Evolutionary conservation across 2,329 filamentous ascomycete genomes (phyloP).

Genomic region (Berkeleyomyces basicola): DNA sequence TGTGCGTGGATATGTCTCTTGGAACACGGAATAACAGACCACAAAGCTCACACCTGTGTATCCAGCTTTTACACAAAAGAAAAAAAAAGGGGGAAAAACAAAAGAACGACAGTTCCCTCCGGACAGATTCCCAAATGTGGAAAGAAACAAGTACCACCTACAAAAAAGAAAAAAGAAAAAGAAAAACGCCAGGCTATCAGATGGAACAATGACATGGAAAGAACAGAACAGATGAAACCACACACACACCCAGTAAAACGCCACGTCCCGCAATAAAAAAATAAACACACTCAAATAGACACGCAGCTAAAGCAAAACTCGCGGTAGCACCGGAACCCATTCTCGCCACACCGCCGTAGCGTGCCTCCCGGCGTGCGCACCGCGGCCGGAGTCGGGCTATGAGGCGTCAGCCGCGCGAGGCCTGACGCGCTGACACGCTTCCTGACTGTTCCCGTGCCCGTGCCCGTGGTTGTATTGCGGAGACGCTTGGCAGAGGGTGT

Average conservation of each 20-base stretch:
- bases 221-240: neutral
- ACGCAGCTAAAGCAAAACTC: slow-evolving; percentile 46
- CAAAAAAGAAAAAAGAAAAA: neutral
- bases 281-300: slow-evolving; percentile 14
- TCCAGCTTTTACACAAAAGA: neutral
- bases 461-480: neutral
- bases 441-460: neutral
- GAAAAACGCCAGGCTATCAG: neutral
- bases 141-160: neutral
- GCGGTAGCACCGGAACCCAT: slow-evolving; percentile 37
- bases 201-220: neutral
- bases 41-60: too few species aligned
- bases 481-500: neutral
- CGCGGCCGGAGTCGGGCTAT: slow-evolving; percentile 12
- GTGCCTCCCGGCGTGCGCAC: slow-evolving; percentile 34
- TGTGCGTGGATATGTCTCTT: too few species aligned
- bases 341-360: slow-evolving; percentile 34
- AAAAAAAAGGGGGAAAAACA: neutral
- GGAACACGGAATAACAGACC: too few species aligned
- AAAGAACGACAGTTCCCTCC: too few species aligned
- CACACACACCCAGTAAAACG: too few species aligned
- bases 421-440: slow-evolving; percentile 6
- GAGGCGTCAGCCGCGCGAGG: neutral
- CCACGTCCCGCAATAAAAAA: neutral
- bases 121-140: neutral